Percentiles rank a stretch among this genome's conserved stretches.
Evolutionary conservation across 148 eudicot genomes (phyloP).

Genomic region (Amaranthus palmeri): DNA sequence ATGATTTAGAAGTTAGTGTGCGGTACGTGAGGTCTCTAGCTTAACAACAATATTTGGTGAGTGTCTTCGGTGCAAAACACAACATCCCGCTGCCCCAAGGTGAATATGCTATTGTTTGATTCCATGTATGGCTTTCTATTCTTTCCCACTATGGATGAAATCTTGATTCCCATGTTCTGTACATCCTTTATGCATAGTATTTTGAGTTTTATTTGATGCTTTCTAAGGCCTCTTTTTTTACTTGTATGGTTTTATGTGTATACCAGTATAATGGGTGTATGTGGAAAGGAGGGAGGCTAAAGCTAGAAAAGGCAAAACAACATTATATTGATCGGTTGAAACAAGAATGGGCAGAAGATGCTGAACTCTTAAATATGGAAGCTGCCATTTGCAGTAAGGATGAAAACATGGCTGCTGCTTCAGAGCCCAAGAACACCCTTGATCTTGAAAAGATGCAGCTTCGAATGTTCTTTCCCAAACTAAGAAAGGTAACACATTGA

Average conservation of each 20-base stretch:
- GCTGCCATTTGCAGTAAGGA: conserved; percentile 25
- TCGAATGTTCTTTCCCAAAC: conserved; percentile 71
- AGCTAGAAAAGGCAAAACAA: conserved; percentile 89
- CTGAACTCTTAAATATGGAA: conserved; percentile 32
- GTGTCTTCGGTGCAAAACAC: too few species aligned
- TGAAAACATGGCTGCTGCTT: conserved; percentile 26
- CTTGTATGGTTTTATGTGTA: conserved; percentile 1
- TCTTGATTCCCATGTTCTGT: too few species aligned
- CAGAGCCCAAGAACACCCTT: conserved; percentile 34
- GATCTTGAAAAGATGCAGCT: conserved; percentile 43
- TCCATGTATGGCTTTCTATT: too few species aligned
- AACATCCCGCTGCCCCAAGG: too few species aligned
- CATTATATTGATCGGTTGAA: conserved; percentile 64
- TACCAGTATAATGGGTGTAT: conserved; percentile 89
- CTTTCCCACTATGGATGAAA: too few species aligned
- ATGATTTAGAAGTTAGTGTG: too few species aligned
- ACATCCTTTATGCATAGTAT: too few species aligned
- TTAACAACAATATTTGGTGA: too few species aligned
- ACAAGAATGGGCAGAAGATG: conserved; percentile 76
- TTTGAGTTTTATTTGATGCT: not conserved
- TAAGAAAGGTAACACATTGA: conserved; percentile 51
- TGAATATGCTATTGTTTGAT: too few species aligned
- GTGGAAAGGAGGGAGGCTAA: conserved; percentile 95
- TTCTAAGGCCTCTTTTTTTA: conserved; percentile 1
- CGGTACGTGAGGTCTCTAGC: too few species aligned